Evolutionary conservation across 208 protist genomes (phyloP).

Genomic region (Wallacemonas rigidus): DNA sequence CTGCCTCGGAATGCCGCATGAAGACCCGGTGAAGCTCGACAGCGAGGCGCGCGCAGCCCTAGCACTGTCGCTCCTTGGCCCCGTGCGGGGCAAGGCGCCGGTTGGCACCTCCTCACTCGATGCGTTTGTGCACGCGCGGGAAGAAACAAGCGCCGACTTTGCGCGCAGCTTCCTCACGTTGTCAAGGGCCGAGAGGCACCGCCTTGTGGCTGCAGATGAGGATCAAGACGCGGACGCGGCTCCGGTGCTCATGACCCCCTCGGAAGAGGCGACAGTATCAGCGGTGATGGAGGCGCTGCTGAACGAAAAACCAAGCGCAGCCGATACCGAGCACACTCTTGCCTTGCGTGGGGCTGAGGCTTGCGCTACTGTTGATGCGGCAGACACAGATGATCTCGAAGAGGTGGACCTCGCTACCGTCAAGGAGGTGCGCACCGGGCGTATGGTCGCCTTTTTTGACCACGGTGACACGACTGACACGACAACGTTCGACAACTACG

Average conservation of each 20-base stretch:
- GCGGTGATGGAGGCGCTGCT: neutral
- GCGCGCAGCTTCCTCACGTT: constrained; percentile 20
- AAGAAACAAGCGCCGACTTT: constrained; percentile 30
- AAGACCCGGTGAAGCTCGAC: neutral
- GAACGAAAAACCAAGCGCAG: neutral
- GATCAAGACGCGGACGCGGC: neutral
- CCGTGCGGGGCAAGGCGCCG: neutral
- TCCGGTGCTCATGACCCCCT: too few species aligned
- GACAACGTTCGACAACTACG: constrained; percentile 59
- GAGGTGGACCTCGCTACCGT: constrained; percentile 34
- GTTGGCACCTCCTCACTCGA: constrained; percentile 15
- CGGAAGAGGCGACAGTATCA: neutral
- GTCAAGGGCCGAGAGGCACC: neutral
- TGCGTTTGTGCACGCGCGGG: constrained; percentile 27
- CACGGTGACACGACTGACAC: constrained; percentile 28
- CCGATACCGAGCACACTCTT: neutral
- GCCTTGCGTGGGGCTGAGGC: neutral
- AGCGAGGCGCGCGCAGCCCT: neutral
- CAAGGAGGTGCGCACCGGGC: constrained; percentile 39
- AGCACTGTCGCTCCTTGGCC: neutral
- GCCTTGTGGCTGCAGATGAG: neutral
- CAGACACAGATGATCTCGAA: constrained; percentile 26
- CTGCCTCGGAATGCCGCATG: neutral
- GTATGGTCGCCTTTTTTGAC: constrained; percentile 49
- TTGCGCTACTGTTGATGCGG: neutral